Evolutionary conservation across 768 basidiomycete species (phyloP).

Genomic region (Thelephora ganbajun): DNA sequence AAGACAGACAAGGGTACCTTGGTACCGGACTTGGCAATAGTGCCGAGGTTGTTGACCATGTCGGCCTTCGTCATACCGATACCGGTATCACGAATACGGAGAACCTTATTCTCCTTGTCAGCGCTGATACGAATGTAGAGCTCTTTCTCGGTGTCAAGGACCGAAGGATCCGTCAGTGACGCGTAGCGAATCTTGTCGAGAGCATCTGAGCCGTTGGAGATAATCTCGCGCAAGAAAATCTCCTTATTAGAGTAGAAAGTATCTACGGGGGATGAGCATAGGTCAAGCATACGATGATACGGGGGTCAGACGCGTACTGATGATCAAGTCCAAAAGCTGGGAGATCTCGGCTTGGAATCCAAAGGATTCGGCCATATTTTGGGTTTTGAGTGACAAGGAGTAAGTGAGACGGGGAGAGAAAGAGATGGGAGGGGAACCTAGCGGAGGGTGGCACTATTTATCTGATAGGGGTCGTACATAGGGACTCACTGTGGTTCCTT

Average conservation of each 20-base stretch:
- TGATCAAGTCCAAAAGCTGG: slow-evolving; percentile 96
- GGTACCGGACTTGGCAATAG: slow-evolving; percentile 89
- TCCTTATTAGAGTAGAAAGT: slow-evolving; percentile 99
- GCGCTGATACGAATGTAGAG: slow-evolving; percentile 89
- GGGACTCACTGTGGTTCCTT: not conserved
- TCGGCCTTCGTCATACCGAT: slow-evolving; percentile 99
- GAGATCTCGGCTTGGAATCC: slow-evolving; percentile 99
- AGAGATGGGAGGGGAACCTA: slow-evolving; percentile 6
- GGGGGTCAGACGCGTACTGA: slow-evolving; percentile 47
- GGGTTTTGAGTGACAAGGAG: slow-evolving; percentile 2
- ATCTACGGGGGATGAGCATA: slow-evolving; percentile 32
- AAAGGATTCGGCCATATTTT: slow-evolving; percentile 52
- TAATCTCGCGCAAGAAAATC: slow-evolving; percentile 97
- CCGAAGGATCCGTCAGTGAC: slow-evolving; percentile 85
- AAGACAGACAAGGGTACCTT: slow-evolving; percentile 33
- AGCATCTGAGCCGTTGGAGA: slow-evolving; percentile 96
- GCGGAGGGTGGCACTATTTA: not conserved
- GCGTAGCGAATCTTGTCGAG: slow-evolving; percentile 98
- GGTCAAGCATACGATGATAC: slow-evolving; percentile 5
- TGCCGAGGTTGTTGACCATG: slow-evolving; percentile 97
- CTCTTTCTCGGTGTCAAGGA: slow-evolving; percentile 83
- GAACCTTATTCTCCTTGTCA: slow-evolving; percentile 90
- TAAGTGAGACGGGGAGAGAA: slow-evolving; percentile 6
- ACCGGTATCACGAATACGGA: slow-evolving; percentile 89
- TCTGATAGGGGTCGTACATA: not conserved